Conservation (phyloP, 2,329 filamentous ascomycete species). For the Colletotrichum simmondsii region DNA sequence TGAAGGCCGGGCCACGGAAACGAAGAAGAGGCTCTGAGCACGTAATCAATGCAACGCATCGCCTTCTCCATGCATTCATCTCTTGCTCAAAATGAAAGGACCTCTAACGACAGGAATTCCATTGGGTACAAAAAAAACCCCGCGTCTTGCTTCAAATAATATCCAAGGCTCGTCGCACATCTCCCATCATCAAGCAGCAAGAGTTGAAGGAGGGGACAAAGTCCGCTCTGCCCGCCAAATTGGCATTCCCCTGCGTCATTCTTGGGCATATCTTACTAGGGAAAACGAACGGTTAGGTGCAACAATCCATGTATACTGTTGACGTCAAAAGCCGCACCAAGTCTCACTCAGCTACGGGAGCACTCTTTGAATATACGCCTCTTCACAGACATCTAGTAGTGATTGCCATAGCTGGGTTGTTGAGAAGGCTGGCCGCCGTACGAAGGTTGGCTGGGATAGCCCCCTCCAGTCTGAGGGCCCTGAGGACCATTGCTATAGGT, state of each 20-base stretch:
- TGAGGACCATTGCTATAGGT: slow-evolving; percentile 42
- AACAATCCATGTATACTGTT: neutral
- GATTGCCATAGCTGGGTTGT: slow-evolving; percentile 34
- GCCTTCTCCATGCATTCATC: slow-evolving; percentile 19
- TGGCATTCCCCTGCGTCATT: neutral
- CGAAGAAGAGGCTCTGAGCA: slow-evolving; percentile 46
- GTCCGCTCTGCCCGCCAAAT: neutral
- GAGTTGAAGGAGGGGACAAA: neutral
- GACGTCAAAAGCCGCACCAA: neutral
- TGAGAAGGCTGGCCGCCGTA: slow-evolving; percentile 35
- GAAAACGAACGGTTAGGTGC: neutral
- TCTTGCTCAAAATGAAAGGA: slow-evolving; percentile 20
- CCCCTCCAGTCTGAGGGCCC: slow-evolving; percentile 44
- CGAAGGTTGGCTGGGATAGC: slow-evolving; percentile 44
- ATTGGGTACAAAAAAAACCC: slow-evolving; percentile 18
- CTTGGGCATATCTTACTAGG: neutral
- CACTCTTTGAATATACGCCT: neutral
- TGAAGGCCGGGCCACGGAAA: slow-evolving; percentile 45
- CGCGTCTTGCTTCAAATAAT: neutral
- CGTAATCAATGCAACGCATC: slow-evolving; percentile 6
- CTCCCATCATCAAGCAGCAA: neutral
- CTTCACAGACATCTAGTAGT: slow-evolving; percentile 23
- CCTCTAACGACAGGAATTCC: slow-evolving; percentile 23
- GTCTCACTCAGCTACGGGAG: neutral
- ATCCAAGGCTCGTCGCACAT: neutral